A percentile compares a stretch with the other conserved stretches of the same genome.
These are phyloP conservation scores for Barnettozyma populi DNA, from an alignment of 805 yeast genomes.

Conservation along the genomic window DNA sequence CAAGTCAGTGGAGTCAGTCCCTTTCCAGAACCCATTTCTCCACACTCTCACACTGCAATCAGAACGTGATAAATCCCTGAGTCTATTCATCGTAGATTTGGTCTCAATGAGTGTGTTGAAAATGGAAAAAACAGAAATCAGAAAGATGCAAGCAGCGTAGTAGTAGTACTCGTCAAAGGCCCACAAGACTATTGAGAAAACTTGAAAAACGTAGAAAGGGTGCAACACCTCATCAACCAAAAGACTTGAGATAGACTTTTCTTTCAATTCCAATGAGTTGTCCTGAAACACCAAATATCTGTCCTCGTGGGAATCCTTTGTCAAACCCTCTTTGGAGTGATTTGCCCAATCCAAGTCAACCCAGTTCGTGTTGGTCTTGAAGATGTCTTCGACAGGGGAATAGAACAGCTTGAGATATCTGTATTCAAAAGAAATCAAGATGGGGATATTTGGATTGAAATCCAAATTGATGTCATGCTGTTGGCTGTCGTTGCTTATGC, in stretches of 20 bases:
- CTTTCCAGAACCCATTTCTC: conserved; percentile 92
- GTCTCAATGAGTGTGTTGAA: conserved; percentile 84
- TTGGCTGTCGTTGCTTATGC: conserved; percentile 11
- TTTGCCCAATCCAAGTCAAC: conserved; percentile 73
- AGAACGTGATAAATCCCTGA: conserved; percentile 67
- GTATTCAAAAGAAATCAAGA: conserved; percentile 67
- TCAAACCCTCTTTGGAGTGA: conserved; percentile 57
- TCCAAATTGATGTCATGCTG: conserved; percentile 17
- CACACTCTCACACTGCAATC: conserved; percentile 83
- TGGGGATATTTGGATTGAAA: conserved; percentile 47
- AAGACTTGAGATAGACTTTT: conserved; percentile 59
- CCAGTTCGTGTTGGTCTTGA: conserved; percentile 83
- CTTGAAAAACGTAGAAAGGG: conserved; percentile 93
- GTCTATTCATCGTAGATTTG: conserved; percentile 60
- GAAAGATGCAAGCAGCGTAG: conserved; percentile 86
- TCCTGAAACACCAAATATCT: conserved; percentile 70
- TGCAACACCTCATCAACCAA: conserved; percentile 85
- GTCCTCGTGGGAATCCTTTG: conserved; percentile 62
- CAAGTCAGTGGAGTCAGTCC: conserved; percentile 64
- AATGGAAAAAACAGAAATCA: conserved; percentile 79
- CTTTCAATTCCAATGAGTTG: conserved; percentile 70
- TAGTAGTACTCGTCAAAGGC: conserved; percentile 86
- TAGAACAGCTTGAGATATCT: conserved; percentile 80
- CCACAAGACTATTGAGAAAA: conserved; percentile 90
- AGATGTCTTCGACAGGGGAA: conserved; percentile 83